Percentiles rank a stretch among this genome's conserved stretches.
These are phyloP conservation scores for Lolium multiflorum DNA, from an alignment of 176 grass and related monocot species.

Conservation along the genomic window DNA sequence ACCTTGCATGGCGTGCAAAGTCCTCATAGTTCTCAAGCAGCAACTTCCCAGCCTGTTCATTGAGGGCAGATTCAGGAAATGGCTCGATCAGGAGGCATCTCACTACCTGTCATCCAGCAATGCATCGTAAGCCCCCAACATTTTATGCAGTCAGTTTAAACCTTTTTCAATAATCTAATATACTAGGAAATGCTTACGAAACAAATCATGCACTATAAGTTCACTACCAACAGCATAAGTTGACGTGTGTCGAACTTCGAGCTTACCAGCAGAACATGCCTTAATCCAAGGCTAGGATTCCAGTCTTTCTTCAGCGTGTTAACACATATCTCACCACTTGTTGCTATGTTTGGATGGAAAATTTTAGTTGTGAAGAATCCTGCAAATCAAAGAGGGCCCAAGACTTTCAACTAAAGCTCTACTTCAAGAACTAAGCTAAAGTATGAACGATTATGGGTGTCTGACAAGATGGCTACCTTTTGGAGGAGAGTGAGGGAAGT, in stretches of 20 bases:
- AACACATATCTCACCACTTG: conserved; percentile 95
- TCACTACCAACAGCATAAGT: neutral
- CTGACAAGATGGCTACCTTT: conserved; percentile 46
- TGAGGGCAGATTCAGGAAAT: conserved; percentile 97
- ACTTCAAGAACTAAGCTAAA: conserved; percentile 21
- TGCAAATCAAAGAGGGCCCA: conserved; percentile 45
- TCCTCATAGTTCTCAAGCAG: conserved; percentile 92
- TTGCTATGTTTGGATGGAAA: conserved; percentile 98
- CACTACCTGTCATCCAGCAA: conserved; percentile 64
- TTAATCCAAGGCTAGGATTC: conserved; percentile 95
- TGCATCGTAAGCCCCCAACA: neutral
- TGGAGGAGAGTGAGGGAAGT: conserved; percentile 83
- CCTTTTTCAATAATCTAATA: neutral
- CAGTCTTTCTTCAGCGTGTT: conserved; percentile 99
- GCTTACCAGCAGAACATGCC: conserved; percentile 94
- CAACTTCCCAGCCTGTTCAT: conserved; percentile 97
- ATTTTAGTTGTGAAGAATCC: conserved; percentile 89
- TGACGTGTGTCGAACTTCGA: neutral
- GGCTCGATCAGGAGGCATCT: conserved; percentile 93
- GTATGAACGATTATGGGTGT: neutral
- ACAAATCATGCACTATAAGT: neutral
- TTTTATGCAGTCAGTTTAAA: neutral
- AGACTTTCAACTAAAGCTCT: neutral
- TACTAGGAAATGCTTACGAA: neutral
- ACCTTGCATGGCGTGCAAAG: conserved; percentile 94